Percentiles rank a stretch among this genome's conserved stretches.
phyloP scores from a whole-genome alignment of 2,329 filamentous ascomycete genomes.

The Fusarium brevicatenulatum region DNA sequence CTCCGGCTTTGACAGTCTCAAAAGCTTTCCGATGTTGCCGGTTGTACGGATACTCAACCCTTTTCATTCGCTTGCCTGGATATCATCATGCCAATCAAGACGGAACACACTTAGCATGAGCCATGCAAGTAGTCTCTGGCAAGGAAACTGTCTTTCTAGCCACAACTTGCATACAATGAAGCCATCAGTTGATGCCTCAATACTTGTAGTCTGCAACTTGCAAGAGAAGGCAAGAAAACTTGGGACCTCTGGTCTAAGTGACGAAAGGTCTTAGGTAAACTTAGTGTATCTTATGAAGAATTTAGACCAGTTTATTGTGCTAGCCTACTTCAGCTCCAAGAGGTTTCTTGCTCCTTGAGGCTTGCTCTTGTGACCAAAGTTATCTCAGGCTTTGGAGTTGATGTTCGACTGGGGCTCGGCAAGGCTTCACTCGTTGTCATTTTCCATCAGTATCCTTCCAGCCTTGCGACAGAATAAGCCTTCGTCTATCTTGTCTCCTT shows the following conservation, averaged over 20 bases:
- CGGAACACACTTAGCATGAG: slow-evolving; percentile 10
- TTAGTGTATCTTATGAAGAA: background rate
- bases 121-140: background rate
- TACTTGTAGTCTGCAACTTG: background rate
- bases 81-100: slow-evolving; percentile 30
- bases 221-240: background rate
- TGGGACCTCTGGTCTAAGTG: background rate
- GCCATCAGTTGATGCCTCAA: background rate
- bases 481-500: background rate
- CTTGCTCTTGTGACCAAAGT: background rate
- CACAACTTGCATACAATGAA: background rate
- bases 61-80: slow-evolving; percentile 16
- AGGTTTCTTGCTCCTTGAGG: background rate
- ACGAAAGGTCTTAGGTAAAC: background rate
- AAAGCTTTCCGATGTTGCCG: background rate
- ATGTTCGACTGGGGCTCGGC: background rate
- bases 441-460: background rate
- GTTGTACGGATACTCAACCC: background rate
- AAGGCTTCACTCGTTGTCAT: background rate
- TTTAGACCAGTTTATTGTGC: background rate
- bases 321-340: background rate
- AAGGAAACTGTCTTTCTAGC: background rate
- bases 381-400: background rate
- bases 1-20: background rate
- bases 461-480: background rate